Evolutionary conservation across 148 eudicot genomes (phyloP).

Genomic region (Chenopodium berlandieri): DNA sequence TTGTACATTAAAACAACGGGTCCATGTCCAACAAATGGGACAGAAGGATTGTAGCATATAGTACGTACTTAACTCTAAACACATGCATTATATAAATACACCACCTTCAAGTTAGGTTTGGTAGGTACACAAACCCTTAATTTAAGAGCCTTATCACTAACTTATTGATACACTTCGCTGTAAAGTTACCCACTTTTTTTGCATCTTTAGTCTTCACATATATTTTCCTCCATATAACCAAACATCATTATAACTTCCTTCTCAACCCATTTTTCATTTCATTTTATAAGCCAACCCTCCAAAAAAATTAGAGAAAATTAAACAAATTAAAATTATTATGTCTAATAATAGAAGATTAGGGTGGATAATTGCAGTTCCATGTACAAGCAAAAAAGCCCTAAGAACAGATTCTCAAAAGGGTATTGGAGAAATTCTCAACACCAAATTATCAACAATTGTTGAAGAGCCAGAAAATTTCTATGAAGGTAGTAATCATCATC

Average conservation of each 20-base stretch:
- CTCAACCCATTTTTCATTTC: neutral
- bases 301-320: too few relatives aligned
- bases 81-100: slow-evolving; percentile 22
- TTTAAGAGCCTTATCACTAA: slow-evolving; percentile 18
- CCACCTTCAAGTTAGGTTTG: slow-evolving; percentile 24
- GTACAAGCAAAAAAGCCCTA: slow-evolving; percentile 26
- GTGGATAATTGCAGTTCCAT: slow-evolving; percentile 21
- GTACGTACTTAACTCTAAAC: neutral
- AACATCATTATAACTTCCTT: neutral
- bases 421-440: slow-evolving; percentile 27
- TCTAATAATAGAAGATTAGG: slow-evolving; percentile 13
- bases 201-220: neutral
- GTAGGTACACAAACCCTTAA: slow-evolving; percentile 12
- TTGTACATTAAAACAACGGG: neutral
- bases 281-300: neutral
- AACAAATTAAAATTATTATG: neutral
- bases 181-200: slow-evolving; percentile 26
- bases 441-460: slow-evolving; percentile 27
- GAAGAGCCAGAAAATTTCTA: slow-evolving; percentile 27
- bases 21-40: neutral
- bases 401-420: slow-evolving; percentile 31
- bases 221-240: neutral
- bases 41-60: neutral
- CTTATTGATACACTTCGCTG: slow-evolving; percentile 16
- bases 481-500: neutral